These are phyloP conservation scores for Candida yuanshanica DNA, from an alignment of 805 yeast genomes.

Conservation along the genomic window DNA sequence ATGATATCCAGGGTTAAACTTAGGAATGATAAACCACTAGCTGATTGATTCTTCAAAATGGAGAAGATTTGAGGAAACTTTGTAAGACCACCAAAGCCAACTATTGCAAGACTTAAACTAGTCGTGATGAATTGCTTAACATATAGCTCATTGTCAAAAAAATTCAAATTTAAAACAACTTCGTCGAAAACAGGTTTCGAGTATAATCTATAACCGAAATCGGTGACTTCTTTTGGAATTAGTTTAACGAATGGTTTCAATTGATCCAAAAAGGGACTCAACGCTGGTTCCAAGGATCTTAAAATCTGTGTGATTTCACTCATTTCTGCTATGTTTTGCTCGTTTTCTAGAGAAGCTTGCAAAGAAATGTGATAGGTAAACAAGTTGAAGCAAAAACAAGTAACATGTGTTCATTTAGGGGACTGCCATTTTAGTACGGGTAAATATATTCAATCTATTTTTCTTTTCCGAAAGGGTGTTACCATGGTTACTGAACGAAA, in stretches of 20 bases:
- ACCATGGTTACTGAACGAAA: too few species aligned
- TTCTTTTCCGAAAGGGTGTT: too few species aligned
- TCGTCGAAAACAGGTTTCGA: conserved; percentile 24
- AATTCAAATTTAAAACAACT: conserved; percentile 22
- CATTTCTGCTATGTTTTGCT: neutral
- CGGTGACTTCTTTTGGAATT: conserved; percentile 21
- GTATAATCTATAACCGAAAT: conserved; percentile 21
- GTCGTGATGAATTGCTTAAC: conserved; percentile 27
- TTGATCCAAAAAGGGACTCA: conserved; percentile 15
- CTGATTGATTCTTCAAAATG: conserved; percentile 27
- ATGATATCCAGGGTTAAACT: conserved; percentile 30
- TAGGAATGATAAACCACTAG: conserved; percentile 30
- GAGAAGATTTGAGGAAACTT: conserved; percentile 37
- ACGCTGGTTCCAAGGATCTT: conserved; percentile 10
- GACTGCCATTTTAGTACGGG: too few species aligned
- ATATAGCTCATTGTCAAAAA: conserved; percentile 21
- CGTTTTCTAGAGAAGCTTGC: neutral
- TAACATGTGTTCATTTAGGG: neutral
- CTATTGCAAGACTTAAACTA: conserved; percentile 31
- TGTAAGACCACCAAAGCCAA: conserved; percentile 30
- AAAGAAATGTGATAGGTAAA: too few species aligned
- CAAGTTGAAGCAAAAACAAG: too few species aligned
- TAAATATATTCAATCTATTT: too few species aligned
- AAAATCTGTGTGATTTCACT: neutral
- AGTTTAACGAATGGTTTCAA: conserved; percentile 13